Conservation (phyloP, 148 eudicot genomes). For the Chenopodium berlandieri region DNA sequence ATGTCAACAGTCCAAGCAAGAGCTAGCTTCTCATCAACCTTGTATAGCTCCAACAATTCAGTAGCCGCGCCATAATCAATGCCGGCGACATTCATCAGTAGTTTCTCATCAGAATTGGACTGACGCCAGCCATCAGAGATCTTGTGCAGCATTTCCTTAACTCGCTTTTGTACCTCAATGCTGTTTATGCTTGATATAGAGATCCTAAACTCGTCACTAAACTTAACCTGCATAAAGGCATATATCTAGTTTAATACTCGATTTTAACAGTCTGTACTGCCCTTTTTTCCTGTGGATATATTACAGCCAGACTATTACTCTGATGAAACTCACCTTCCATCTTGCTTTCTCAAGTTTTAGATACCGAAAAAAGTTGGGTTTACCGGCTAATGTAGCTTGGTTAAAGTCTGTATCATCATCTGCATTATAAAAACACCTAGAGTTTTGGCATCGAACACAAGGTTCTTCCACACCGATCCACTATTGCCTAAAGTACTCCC, state of each 20-base stretch:
- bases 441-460: constrained; percentile 36
- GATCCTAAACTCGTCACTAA: constrained; percentile 28
- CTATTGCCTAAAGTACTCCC: constrained; percentile 40
- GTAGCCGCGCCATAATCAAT: neutral
- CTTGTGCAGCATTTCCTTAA: constrained; percentile 27
- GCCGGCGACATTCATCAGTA: too few relatives aligned
- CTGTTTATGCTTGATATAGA: constrained; percentile 28
- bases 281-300: neutral
- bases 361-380: constrained; percentile 22
- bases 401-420: constrained; percentile 21
- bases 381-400: neutral
- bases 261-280: neutral
- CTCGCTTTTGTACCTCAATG: constrained; percentile 23
- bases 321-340: constrained; percentile 44
- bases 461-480: constrained; percentile 34
- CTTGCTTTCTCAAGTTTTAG: constrained; percentile 29
- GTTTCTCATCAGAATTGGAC: neutral
- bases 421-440: constrained; percentile 37
- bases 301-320: too few relatives aligned
- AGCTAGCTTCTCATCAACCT: constrained; percentile 17
- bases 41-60: constrained; percentile 18
- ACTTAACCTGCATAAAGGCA: constrained; percentile 28
- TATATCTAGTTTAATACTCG: too few relatives aligned
- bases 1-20: constrained; percentile 40
- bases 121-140: constrained; percentile 43